phyloP scores from a whole-genome alignment of 164 flowering plant species.

The Tinospora cordifolia region DNA sequence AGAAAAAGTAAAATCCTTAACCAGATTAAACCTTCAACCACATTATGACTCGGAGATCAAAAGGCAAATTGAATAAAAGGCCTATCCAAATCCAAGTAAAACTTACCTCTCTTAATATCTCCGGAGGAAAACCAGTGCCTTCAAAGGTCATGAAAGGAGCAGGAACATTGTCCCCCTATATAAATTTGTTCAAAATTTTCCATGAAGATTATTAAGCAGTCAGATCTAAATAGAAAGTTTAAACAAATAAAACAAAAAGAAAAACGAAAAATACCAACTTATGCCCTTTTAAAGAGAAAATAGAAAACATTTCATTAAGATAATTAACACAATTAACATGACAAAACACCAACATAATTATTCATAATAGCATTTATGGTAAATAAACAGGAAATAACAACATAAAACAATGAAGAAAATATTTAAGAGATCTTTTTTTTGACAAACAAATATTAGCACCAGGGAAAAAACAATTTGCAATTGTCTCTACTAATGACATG shows the following conservation, averaged over 20 bases:
- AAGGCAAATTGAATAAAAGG: neutral
- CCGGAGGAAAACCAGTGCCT: constrained; percentile 69
- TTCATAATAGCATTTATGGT: neutral
- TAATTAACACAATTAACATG: too few species aligned
- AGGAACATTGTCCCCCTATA: constrained; percentile 76
- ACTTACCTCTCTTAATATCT: constrained; percentile 73
- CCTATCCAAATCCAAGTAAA: constrained; percentile 5
- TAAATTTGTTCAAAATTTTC: constrained; percentile 17
- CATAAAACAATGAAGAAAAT: neutral
- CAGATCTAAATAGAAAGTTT: constrained; percentile 8
- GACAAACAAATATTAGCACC: neutral
- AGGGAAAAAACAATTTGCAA: neutral
- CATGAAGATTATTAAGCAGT: neutral
- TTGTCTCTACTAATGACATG: neutral
- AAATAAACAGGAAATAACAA: neutral
- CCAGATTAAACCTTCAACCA: neutral
- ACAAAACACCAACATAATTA: constrained; percentile 1
- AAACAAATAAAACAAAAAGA: neutral
- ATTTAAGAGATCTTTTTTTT: neutral
- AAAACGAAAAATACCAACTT: too few species aligned
- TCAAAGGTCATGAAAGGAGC: constrained; percentile 82
- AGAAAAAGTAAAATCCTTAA: neutral
- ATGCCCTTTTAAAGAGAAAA: too few species aligned
- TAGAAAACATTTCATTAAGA: too few species aligned
- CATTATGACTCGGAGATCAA: neutral